These are phyloP conservation scores for Dactylellina sp. DNA, from an alignment of 2,329 filamentous ascomycete species.

Conservation along the genomic window DNA sequence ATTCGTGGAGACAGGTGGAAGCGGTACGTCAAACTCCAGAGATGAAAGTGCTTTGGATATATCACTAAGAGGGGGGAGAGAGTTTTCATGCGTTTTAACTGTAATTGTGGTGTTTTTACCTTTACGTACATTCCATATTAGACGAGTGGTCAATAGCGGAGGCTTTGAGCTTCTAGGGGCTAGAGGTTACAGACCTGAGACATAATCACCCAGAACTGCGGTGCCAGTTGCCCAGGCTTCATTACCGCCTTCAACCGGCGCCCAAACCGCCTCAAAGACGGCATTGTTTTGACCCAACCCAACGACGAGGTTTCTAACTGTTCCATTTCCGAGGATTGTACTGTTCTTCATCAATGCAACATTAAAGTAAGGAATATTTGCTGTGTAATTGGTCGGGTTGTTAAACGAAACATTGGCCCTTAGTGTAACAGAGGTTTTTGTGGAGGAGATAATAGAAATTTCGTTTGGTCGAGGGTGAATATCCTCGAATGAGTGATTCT, in stretches of 20 bases:
- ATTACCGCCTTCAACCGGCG: conserved; percentile 75
- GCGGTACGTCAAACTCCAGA: conserved; percentile 77
- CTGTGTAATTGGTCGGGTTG: conserved; percentile 89
- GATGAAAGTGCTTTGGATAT: conserved; percentile 79
- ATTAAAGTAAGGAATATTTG: conserved; percentile 81
- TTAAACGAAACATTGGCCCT: conserved; percentile 82
- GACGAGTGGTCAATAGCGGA: neutral
- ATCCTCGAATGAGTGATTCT: conserved; percentile 70
- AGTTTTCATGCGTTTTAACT: conserved; percentile 76
- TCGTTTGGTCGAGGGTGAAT: conserved; percentile 74
- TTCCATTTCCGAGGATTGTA: conserved; percentile 80
- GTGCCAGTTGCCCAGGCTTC: conserved; percentile 73
- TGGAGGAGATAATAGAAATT: conserved; percentile 78
- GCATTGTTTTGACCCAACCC: conserved; percentile 78
- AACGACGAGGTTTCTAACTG: conserved; percentile 73
- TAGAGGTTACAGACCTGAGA: conserved; percentile 72
- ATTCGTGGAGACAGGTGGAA: conserved; percentile 73
- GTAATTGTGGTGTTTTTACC: conserved; percentile 84
- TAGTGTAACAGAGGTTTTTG: conserved; percentile 76
- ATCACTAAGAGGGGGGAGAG: conserved; percentile 78
- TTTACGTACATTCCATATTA: conserved; percentile 59
- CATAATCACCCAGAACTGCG: conserved; percentile 82
- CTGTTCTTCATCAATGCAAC: conserved; percentile 80
- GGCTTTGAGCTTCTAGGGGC: neutral
- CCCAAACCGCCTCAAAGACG: conserved; percentile 77